Conservation (phyloP, 2,329 filamentous ascomycete species). For the Elsinoe ampelina region DNA sequence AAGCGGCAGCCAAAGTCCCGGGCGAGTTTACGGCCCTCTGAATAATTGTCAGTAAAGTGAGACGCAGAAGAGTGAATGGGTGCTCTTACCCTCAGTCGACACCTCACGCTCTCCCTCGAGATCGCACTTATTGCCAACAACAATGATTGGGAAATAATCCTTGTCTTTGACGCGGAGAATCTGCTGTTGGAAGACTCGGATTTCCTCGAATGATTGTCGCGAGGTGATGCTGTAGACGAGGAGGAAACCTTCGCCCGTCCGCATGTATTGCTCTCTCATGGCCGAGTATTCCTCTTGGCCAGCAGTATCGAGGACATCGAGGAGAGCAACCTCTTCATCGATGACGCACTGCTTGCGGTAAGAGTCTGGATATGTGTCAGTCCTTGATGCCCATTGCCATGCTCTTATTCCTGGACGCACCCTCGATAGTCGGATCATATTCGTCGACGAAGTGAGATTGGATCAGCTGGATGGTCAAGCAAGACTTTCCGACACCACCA, state of each 20-base stretch:
- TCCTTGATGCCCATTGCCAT: background rate
- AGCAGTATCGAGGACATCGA: conserved; percentile 96
- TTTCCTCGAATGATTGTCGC: conserved; percentile 95
- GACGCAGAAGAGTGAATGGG: conserved; percentile 18
- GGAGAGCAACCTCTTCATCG: conserved; percentile 92
- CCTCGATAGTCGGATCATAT: conserved; percentile 99
- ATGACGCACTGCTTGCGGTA: conserved; percentile 99
- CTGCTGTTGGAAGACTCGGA: conserved; percentile 97
- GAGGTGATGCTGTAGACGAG: conserved; percentile 98
- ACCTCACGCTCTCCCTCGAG: conserved; percentile 73
- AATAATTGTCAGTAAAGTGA: conserved; percentile 17
- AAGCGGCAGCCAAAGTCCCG: conserved; percentile 91
- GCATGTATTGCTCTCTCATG: conserved; percentile 99
- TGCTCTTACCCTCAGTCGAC: conserved; percentile 68
- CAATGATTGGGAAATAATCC: conserved; percentile 99
- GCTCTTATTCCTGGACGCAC: conserved; percentile 40
- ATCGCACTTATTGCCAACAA: conserved; percentile 99
- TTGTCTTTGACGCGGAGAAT: conserved; percentile 98
- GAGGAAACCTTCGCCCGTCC: conserved; percentile 94
- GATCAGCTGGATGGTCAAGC: conserved; percentile 82
- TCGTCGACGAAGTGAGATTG: conserved; percentile 96
- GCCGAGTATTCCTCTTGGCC: conserved; percentile 99
- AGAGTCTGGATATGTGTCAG: conserved; percentile 56
- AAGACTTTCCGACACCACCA: conserved; percentile 97
- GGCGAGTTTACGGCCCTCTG: conserved; percentile 85